These are phyloP conservation scores for Colletotrichum nymphaeae DNA, from an alignment of 2,329 filamentous ascomycete species.

Conservation along the genomic window DNA sequence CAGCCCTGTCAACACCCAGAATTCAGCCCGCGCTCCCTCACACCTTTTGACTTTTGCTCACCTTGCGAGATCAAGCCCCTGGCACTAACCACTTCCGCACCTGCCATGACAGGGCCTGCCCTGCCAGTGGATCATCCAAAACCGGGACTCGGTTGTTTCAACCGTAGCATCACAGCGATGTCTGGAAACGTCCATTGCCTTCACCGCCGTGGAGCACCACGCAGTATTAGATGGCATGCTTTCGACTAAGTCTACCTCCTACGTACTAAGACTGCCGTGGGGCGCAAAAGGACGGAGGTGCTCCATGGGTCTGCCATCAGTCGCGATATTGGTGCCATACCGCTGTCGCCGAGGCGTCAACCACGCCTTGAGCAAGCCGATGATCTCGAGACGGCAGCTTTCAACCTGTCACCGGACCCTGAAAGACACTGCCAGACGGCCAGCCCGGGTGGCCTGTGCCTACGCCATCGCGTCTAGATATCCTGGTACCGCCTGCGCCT, in stretches of 20 bases:
- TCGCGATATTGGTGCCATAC: conserved; percentile 17
- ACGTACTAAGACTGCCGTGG: background rate
- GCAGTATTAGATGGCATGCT: background rate
- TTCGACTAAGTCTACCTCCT: background rate
- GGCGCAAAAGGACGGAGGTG: background rate
- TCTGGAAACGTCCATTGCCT: conserved; percentile 26
- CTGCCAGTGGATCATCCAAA: conserved; percentile 23
- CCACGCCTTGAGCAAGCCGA: background rate
- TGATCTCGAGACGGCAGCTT: conserved; percentile 7
- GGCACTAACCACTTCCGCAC: background rate
- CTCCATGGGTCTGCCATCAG: conserved; percentile 14
- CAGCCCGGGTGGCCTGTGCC: conserved; percentile 30
- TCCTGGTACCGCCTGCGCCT: conserved; percentile 10
- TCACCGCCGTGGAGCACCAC: conserved; percentile 26
- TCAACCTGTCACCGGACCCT: conserved; percentile 30
- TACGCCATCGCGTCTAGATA: conserved; percentile 3
- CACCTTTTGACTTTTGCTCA: background rate
- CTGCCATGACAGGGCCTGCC: conserved; percentile 14
- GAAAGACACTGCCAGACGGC: conserved; percentile 24
- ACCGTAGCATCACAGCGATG: conserved; percentile 5
- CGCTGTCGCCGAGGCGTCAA: conserved; percentile 19
- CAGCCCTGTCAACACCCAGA: background rate
- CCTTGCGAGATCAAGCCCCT: conserved; percentile 11
- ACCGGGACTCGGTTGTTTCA: conserved; percentile 34
- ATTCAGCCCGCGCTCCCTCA: background rate